A percentile compares a stretch with the other conserved stretches of the same genome.
Conservation (phyloP, 192 early-diverging fungal genomes). For the Podila epicladia region DNA sequence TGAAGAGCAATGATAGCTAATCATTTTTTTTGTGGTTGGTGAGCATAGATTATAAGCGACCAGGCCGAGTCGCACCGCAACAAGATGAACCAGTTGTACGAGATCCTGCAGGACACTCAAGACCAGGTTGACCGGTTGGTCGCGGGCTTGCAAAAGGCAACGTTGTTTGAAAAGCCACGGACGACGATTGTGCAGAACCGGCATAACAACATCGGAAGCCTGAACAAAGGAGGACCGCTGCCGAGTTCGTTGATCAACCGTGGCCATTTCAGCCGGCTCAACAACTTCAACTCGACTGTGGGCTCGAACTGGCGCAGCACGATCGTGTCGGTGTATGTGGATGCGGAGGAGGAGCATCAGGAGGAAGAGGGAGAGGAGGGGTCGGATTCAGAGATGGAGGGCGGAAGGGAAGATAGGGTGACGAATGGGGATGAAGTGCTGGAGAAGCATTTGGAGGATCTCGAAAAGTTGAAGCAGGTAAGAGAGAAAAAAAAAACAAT, state of each 20-base stretch:
- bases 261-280: not conserved
- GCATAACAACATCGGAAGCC: not conserved
- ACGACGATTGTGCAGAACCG: constrained; percentile 12
- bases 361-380: not conserved
- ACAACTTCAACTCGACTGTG: not conserved
- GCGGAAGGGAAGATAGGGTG: not conserved
- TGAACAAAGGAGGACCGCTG: not conserved
- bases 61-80: constrained; percentile 37
- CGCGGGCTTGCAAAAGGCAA: constrained; percentile 22
- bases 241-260: not conserved
- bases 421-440: constrained; percentile 7
- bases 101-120: constrained; percentile 36
- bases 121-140: constrained; percentile 33
- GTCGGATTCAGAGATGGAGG: not conserved
- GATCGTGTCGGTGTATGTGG: constrained; percentile 38
- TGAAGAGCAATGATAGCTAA: too few relatives aligned
- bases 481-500: not conserved
- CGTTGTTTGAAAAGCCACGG: constrained; percentile 24
- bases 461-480: constrained; percentile 46
- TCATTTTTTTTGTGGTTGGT: not conserved
- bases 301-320: constrained; percentile 25
- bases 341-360: constrained; percentile 41
- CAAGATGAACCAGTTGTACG: constrained; percentile 34
- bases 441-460: constrained; percentile 23
- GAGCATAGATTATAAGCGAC: constrained; percentile 29